Evolutionary conservation across 495 filamentous ascomycete species (phyloP).

Genomic region (Parathielavia appendiculata): DNA sequence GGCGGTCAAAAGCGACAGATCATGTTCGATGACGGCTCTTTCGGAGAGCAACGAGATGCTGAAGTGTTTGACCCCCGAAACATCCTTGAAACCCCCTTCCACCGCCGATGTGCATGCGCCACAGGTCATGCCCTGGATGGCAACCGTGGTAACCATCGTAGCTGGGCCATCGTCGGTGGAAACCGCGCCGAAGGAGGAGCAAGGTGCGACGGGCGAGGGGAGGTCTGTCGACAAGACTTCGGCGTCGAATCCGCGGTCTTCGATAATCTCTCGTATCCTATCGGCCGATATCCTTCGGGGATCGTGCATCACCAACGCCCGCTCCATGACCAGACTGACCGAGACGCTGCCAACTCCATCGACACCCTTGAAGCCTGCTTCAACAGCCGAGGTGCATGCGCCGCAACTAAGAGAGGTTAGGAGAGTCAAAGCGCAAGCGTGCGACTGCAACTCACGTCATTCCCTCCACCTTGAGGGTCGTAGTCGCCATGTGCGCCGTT

Average conservation of each 20-base stretch:
- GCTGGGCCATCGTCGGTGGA: constrained; percentile 30
- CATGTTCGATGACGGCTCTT: constrained; percentile 83
- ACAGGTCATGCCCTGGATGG: constrained; percentile 93
- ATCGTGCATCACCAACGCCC: constrained; percentile 87
- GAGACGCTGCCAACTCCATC: constrained; percentile 78
- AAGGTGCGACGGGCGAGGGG: constrained; percentile 41
- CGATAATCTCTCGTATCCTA: constrained; percentile 75
- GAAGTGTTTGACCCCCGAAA: constrained; percentile 76
- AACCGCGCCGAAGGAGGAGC: constrained; percentile 28
- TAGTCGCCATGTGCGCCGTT: constrained; percentile 72
- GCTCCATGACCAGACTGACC: constrained; percentile 86
- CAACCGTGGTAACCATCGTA: constrained; percentile 68
- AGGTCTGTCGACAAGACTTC: constrained; percentile 78
- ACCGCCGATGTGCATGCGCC: constrained; percentile 92
- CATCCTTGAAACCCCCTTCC: constrained; percentile 71
- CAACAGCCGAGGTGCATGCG: constrained; percentile 82
- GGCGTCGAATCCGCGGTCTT: constrained; percentile 93
- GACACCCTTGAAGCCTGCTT: constrained; percentile 73
- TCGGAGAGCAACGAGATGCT: constrained; percentile 92
- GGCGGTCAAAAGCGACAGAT: constrained; percentile 60
- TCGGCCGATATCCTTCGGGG: constrained; percentile 66
- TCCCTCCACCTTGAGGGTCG: constrained; percentile 78
- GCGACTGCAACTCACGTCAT: constrained; percentile 61
- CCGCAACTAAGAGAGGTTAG: constrained; percentile 49
- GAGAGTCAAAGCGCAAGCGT: neutral